Base-by-base conservation (phyloP, 805 yeast species). In the Myxozyma vanderwaltii region DNA sequence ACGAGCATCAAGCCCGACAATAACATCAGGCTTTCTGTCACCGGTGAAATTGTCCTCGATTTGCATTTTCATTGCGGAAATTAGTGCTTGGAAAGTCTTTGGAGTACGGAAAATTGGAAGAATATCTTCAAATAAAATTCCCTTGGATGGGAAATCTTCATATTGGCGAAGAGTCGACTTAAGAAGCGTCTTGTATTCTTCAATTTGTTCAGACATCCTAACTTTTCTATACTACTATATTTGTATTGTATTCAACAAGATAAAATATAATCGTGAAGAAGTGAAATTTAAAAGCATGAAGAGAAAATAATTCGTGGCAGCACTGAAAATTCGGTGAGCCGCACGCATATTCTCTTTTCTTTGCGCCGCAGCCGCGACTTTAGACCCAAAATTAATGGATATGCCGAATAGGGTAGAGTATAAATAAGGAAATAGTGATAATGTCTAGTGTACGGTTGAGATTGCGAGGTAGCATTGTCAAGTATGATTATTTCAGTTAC, bases 1-100 rank as follows among this genome's bases (percentile, higher is more conserved):
- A 75, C 99, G 86, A 51, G 97, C 88, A 75, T 94, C 99, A 66
- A 94, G 81, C 48, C 98, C 99, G 51, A 94, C 90, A 61, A 94
- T 81, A 71, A 87, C 92, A 71, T 94, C 97, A 63, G 95, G 84
- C 66, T 85, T 82, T 63, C 79, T 77, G 61, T 78, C 78, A 39
- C 61, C 59, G 80, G 77, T 17, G 71, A 81, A 81, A 26, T 76
- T 72, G 64, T 77, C 77, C 59, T 84, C 83, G 59, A 94, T 71
- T 71, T 90, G 95, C 56, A 82, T 70, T 74, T 86, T 83, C 77
- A 92, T 88, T 17, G 96, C 96, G 66, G 81, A 83, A 47, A 94
- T 78, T 58, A 94, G 79, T 71, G 88, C 86, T 71, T 86, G 86
- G 81, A 94, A 94, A 57, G 88, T 77, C 47, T 77, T 79, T 53